Evolutionary conservation across 164 flowering plant species (phyloP), one percentile per base, ranked within the genome.

Genomic region (Nymphaea thermarum): DNA sequence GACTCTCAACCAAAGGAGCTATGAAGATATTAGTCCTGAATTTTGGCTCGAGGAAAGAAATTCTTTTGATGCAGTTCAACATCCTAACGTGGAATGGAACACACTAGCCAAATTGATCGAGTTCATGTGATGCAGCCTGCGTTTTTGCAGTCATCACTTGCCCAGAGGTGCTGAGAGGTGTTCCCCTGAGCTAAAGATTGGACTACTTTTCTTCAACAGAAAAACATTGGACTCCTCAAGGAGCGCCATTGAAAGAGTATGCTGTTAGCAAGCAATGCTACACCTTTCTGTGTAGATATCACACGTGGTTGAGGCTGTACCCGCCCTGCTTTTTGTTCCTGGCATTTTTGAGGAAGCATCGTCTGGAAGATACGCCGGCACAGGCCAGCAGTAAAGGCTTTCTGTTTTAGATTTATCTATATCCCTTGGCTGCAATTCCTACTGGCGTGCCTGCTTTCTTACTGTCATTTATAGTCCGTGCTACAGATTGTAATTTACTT

Each of bases 1-100:
- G 89, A 86, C 51, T 66, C n/a, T 66, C 43, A 74, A 16, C 80
- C 72, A 25, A 79, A 70, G 71, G 78, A 68, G 60, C 11, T 17
- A 57, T 79, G 74, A 70, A 10, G 8, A 15, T 25, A 15, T 3
- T 51, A 51, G 57, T 15, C 8, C 12, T 51, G 12, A 8, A 51
- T 51, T 51, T 15, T 51, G 14, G 14, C 57, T 51, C 8, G 57
- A 51, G 8, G 57, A 51, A 51, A 10, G 15, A 4, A 51, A 51
- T 51, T 25, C 36, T 25, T 51, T 51, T 51, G 57, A 15, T 51
- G 57, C 57, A 51, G 36, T 25, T 25, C 36, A 25, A 25, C 36
- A 25, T 25, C 36, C 36, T 1, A 25, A 25, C 36, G 36, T 25
- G 36, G 1, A 25, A 25, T 25, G 36, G 36, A 25, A 25, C 36